Evolutionary conservation across 2,329 filamentous ascomycete genomes (phyloP).

Genomic region (Aspergillus sp.): DNA sequence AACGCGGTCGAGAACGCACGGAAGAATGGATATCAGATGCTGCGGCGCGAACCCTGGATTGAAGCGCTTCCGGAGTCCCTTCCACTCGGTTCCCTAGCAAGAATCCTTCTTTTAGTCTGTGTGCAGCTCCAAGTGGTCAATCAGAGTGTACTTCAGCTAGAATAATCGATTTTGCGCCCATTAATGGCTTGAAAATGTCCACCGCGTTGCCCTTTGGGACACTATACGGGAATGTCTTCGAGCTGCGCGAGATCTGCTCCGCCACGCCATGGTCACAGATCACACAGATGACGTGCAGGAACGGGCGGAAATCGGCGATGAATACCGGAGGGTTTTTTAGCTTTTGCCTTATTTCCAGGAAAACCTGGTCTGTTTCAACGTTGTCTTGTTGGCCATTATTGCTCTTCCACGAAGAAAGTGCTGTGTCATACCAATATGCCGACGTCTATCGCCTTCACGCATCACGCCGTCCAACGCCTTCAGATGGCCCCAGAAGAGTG

Average conservation of each 20-base stretch:
- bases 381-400: not conserved
- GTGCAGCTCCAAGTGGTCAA: too few species aligned
- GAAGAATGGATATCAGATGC: constrained; percentile 28
- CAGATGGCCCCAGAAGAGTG: not conserved
- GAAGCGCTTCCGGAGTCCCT: constrained; percentile 29
- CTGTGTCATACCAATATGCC: not conserved
- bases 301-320: constrained; percentile 14
- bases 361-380: not conserved
- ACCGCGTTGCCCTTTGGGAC: constrained; percentile 11
- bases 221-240: constrained; percentile 20
- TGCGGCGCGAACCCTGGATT: constrained; percentile 31
- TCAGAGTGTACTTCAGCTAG: too few species aligned
- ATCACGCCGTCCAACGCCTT: not conserved
- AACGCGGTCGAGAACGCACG: constrained; percentile 28
- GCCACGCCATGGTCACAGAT: constrained; percentile 20
- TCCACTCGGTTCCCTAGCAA: constrained; percentile 28
- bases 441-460: not conserved
- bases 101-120: not conserved
- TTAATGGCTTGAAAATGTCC: not conserved
- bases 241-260: constrained; percentile 15
- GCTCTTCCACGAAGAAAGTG: accelerated
- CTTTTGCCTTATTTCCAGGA: not conserved
- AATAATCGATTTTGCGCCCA: constrained; percentile 2
- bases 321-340: not conserved
- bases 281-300: constrained; percentile 6